Base-by-base conservation (phyloP, 352 stramenopile genomes). In the Phytophthora sansomeana region DNA sequence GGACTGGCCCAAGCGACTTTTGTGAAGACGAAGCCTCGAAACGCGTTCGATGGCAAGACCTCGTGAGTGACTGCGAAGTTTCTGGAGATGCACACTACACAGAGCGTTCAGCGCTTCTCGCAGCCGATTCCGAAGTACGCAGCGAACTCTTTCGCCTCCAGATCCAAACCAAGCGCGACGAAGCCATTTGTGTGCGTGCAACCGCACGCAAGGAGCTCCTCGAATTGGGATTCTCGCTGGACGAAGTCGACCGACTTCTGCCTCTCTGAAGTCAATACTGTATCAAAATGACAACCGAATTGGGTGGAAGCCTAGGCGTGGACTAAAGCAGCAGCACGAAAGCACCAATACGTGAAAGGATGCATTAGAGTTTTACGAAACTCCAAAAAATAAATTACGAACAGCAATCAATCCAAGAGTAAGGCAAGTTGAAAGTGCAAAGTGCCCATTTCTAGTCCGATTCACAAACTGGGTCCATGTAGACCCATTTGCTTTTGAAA, bases 161-260 rank as follows among this genome's bases (percentile, higher is more conserved):
- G 47, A 47, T 81, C 14, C 69, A 83, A 39, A 42, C 57, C 29
- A 75, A 71, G 55, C 69, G 75, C 13, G 58, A 80, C 11, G 58
- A 81, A 26, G 65, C 76, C 16, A 60, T 78, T 36, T 74, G 57
- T 28, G 72, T 78, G 62, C 66, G 66, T 17, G 53, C 69, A 32
- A 74, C 69, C 33, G 58, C 69, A 17, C 62, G 75, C 19, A 79
- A 81, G 66, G 68, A 72, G 38, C 57, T 84, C 41, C 50, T 84
- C 42, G 71, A 80, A 13, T 35, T 77, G 9, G 76, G 73, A 7
- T 63, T 78, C 39, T 46, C 73, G 3, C 24, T 44, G 17, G 47
- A 50, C 8, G 52, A 80, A 24, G 67, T 82, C 14, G 49, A 78
- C 58, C 64, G 67, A 54, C 61, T 79, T 16, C 55, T 80, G 29